Base-by-base conservation (phyloP, 257 asterid species). In the Voacanga thouarsii region DNA sequence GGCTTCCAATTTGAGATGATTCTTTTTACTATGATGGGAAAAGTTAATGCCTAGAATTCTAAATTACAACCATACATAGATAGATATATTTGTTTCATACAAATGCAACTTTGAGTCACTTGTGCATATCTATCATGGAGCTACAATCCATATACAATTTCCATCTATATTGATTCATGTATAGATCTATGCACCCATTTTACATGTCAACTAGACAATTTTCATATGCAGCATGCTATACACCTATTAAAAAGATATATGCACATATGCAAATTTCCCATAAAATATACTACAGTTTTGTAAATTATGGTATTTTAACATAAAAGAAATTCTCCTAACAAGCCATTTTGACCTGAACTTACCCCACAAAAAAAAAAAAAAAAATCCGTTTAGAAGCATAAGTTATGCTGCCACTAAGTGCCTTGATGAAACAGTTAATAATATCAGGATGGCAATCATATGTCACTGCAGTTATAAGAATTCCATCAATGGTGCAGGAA, bases 341-440 rank as follows among this genome's bases (percentile, higher is more conserved):
- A 14, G 57, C 45, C 67, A 2, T 30, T 23, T n/a, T 47, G 5
- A 33, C 12, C 16, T 33, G 4, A 78, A 56, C 45, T 88, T 82
- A 95, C 99, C 85, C 99, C 99, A 63, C 99, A n/a, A n/a, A n/a
- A n/a, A n/a, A 93, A n/a, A 95, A 93, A 83, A 95, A 93, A 37
- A 95, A 85, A 76, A 95, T 89, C 49, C 86, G 80, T 83, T 90
- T 95, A 69, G 89, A 92, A 66, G 97, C 89, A 75, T 96, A 97
- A 72, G 89, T 84, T 71, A 93, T 88, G 82, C 81, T 90, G 75
- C 92, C 98, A 69, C 98, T 98, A 55, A 95, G 77, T 60, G 96
- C 96, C 87, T 90, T 92, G 85, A 95, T 65, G 71, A 95, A 93
- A 81, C 86, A 97, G n/a, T n/a, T n/a, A n/a, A n/a, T n/a, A n/a